phyloP scores from a whole-genome alignment of 495 filamentous ascomycete species.

The Cetradonia linearis region DNA sequence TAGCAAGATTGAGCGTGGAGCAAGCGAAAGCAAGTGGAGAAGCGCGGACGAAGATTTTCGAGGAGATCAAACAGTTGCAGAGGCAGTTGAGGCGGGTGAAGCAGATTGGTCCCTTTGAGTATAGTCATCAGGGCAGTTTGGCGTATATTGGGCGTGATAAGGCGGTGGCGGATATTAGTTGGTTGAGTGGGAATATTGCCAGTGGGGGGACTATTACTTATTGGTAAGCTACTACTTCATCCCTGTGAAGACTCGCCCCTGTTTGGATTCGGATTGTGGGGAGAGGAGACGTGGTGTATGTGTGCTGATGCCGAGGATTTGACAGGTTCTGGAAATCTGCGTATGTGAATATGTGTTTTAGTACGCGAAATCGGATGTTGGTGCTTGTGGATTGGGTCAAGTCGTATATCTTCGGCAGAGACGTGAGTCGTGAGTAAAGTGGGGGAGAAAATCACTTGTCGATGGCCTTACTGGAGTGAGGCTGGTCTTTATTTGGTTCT shows the following conservation, averaged over 20 bases:
- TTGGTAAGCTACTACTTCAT: conserved; percentile 16
- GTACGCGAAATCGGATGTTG: conserved; percentile 85
- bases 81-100: conserved; percentile 79
- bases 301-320: neutral
- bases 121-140: conserved; percentile 90
- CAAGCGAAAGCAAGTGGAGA: conserved; percentile 54
- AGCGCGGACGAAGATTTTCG: conserved; percentile 44
- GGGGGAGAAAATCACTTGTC: conserved; percentile 27
- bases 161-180: conserved; percentile 94
- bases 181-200: conserved; percentile 93
- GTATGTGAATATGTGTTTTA: conserved; percentile 99
- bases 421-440: conserved; percentile 93
- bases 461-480: too few relatives aligned
- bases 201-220: conserved; percentile 72
- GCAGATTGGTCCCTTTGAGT: conserved; percentile 93
- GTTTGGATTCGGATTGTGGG: too few relatives aligned
- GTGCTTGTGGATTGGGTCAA: conserved; percentile 94
- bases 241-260: too few relatives aligned
- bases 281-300: too few relatives aligned
- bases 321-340: conserved; percentile 89
- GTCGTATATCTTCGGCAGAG: conserved; percentile 87
- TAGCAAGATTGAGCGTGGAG: conserved; percentile 50
- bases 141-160: conserved; percentile 98
- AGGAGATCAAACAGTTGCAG: conserved; percentile 73
- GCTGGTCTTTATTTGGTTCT: neutral